Conservation (phyloP, 2,329 filamentous ascomycete genomes). For the Stromatinia cepivora region DNA sequence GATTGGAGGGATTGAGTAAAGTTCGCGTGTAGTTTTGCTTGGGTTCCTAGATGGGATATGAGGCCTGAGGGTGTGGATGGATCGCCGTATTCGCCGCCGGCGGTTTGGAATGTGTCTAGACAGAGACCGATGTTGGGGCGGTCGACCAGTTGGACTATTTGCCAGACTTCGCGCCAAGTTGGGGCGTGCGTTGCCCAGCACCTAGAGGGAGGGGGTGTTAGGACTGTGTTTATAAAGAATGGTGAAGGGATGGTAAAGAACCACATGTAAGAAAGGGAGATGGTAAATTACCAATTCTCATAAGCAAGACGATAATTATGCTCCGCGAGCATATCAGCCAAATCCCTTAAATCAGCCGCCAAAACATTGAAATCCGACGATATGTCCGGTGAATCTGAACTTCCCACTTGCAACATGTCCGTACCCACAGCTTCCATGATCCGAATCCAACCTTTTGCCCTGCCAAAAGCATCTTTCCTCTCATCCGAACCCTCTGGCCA, state of each 20-base stretch:
- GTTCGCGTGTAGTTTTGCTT: slow-evolving; percentile 48
- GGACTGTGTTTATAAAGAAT: background rate
- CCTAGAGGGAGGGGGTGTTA: slow-evolving; percentile 38
- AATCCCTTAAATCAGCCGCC: slow-evolving; percentile 61
- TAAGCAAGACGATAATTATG: slow-evolving; percentile 66
- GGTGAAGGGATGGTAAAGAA: background rate
- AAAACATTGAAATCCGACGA: slow-evolving; percentile 44
- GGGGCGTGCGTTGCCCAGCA: slow-evolving; percentile 74
- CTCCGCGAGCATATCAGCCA: slow-evolving; percentile 61
- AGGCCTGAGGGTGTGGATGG: slow-evolving; percentile 64
- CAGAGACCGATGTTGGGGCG: slow-evolving; percentile 70
- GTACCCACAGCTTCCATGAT: slow-evolving; percentile 71
- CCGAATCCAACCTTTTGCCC: slow-evolving; percentile 64
- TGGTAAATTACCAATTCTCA: slow-evolving; percentile 60
- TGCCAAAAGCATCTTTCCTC: slow-evolving; percentile 60
- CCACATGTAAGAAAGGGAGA: background rate
- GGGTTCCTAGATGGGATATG: slow-evolving; percentile 48
- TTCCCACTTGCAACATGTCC: slow-evolving; percentile 64
- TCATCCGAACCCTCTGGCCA: slow-evolving; percentile 61
- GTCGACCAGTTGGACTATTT: slow-evolving; percentile 63
- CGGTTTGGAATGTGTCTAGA: slow-evolving; percentile 76
- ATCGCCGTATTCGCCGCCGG: slow-evolving; percentile 71
- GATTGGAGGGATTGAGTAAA: slow-evolving; percentile 58
- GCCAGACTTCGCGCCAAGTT: slow-evolving; percentile 68
- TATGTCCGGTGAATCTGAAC: slow-evolving; percentile 14